Evolutionary conservation across 257 asterid species (phyloP), one percentile per base, ranked within the genome.

Genomic region (Gynochthodes officinalis): DNA sequence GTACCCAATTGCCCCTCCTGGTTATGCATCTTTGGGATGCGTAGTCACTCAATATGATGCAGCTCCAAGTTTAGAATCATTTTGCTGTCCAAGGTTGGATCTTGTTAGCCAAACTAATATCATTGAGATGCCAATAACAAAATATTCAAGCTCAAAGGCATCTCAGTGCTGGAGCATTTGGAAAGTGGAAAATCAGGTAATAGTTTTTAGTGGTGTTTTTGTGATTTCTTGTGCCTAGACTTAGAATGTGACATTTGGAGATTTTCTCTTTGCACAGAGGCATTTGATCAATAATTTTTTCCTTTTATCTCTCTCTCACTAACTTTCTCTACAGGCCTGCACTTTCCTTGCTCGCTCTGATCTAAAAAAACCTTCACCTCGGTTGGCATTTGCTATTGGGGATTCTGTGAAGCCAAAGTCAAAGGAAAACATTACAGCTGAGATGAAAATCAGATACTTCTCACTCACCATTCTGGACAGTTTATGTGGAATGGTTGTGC

Each of bases 111-210:
- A 86, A 85, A 86, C 96, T 77, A 87, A 86, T 81, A 85, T 94
- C 73, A 88, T 81, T 61, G 98, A 90, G 83, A 85, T 83, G 79
- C 99, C 99, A 66, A 82, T 92, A 59, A 88, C 98, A 76, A 89
- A 90, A 84, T 87, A 93, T 74, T 86, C 91, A 60, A 89, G 84
- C 83, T 87, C 96, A 19, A 92, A 79, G 82, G 84, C 90, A 78
- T 86, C 97, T 75, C 85, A 90, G 68, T 85, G 89, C 84, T 94
- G 98, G 98, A 94, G 99, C 78, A 86, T 94, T 74, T 94, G 99
- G 99, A 94, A 92, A 91, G 94, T 92, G 78, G 98, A 91, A 77
- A 94, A 90, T 82, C 99, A 94, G 97, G 99, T 94, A 55, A 73
- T 69, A 78, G 60, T 69, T 72, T 21, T 64, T 33, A 30, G 52